Evolutionary conservation across 805 yeast genomes (phyloP), one percentile per base, ranked within the genome.

Genomic region (Myxozyma sirexii): DNA sequence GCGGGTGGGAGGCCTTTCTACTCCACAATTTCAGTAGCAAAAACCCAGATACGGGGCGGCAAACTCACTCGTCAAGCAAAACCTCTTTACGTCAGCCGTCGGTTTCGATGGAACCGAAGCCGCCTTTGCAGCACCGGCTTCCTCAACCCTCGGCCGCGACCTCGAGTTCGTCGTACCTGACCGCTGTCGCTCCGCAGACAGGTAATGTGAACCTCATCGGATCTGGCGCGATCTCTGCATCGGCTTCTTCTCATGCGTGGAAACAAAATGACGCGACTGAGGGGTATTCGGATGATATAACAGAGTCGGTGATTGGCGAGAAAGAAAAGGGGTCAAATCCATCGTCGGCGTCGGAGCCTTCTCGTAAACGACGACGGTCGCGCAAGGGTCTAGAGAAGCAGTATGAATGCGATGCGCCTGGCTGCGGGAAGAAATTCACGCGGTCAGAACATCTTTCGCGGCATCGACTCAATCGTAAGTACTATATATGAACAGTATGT

Each of bases 361-460:
- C 49, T 5, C 50, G 59, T 3, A 45, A 49, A 38, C 55, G 59
- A 1, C 48, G 55, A n/a, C 54, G 59, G 37, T 67, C 70, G 35
- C 52, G 72, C 29, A 70, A 69, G 52, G 72, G 72, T 2, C 69
- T 69, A 12, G 68, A 62, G 38, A 70, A 68, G 50, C 59, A 50
- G 55, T 72, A 63, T 51, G 61, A 44, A 23, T 71, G 74, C 62
- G 71, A 68, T 13, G 69, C 41, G 5, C 39, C 56, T 4, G 67
- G 63, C 3, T 69, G 72, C 53, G 54, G 43, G 12, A 70, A 70
- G 56, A 23, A 51, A n/a, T 69, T 69, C 51, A 59, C 70, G 17
- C 45, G 72, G 26, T 56, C 60, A 29, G 72, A 70, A 27, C 70
- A 69, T 63, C 51, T 69, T 10, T 47, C 51, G 19, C 43, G 72